Evolutionary conservation across 169 alveolate species (phyloP), one percentile per base, ranked within the genome.

Genomic region (Eimeria acervulina): DNA sequence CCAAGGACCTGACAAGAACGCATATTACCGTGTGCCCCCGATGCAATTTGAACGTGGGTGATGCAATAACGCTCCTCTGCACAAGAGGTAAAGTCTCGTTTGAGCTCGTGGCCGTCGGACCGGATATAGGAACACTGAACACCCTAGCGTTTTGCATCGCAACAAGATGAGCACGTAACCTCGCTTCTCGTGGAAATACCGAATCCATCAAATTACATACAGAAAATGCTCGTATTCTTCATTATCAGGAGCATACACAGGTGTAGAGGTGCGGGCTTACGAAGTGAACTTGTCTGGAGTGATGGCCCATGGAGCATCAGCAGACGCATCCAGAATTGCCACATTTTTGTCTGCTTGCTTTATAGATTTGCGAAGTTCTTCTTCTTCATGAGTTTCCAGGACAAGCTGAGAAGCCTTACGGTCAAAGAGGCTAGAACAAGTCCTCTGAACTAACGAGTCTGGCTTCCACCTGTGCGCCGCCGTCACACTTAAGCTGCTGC

Each of bases 401-500:
- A 38, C 88, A 38, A 2, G 70, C 89, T 93, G 96, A 10, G 96
- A 66, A n/a, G 90, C 68, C 78, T 83, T 55, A 19, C 96, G 85
- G 68, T 93, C 84, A 72, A 93, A 93, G n/a, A 93, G 80, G 51
- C 76, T 83, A 33, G 94, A 80, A 23, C 94, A 88, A 52, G 88
- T n/a, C 66, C 96, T 52, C 72, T 68, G 83, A 13, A 93, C 26
- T 40, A 23, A 17, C 84, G 93, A 47, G 28, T 61, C 76, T 28
- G 96, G 96, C 44, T 84, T 88, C 93, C 61, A 23, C 28, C 61
- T 38, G 38, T 23, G 59, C 26, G 94, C 93, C 42, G 28, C 80
- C 47, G 63, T 81, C 66, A 93, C 96, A 38, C 33, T 36, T 63
- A 93, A 23, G 26, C 90, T 66, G 96, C 96, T 93, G 90, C 96